Conservation (phyloP, 1,284 basidiomycete genomes). For the Takashimella koratensis region DNA sequence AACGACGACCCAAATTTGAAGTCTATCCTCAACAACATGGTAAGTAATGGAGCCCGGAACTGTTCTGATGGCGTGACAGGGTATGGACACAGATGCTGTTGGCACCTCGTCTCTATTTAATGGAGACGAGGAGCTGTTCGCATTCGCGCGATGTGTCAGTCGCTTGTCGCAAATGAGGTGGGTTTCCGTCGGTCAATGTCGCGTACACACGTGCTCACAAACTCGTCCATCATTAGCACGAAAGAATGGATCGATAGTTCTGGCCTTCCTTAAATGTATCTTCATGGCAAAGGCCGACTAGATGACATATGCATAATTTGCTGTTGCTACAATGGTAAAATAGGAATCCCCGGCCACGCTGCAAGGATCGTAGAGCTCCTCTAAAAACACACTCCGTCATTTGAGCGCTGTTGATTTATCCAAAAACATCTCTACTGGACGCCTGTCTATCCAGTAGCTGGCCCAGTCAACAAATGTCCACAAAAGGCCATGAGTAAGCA, state of each 20-base stretch:
- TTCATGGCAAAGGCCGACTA: neutral
- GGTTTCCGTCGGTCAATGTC: slow-evolving; percentile 1
- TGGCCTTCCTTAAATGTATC: neutral
- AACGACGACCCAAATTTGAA: slow-evolving; percentile 18
- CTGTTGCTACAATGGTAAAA: neutral
- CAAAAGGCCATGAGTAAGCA: slow-evolving; percentile 48
- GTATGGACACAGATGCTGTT: slow-evolving; percentile 68
- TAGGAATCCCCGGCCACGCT: neutral
- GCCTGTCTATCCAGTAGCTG: slow-evolving; percentile 41
- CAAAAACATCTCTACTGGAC: slow-evolving; percentile 26
- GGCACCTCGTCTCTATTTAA: slow-evolving; percentile 82
- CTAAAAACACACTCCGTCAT: neutral
- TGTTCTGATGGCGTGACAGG: slow-evolving; percentile 57
- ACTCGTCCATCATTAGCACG: neutral
- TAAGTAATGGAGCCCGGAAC: neutral
- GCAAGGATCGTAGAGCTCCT: neutral
- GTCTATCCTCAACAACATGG: neutral
- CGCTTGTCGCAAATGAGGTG: slow-evolving; percentile 83
- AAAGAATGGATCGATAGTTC: slow-evolving; percentile 19
- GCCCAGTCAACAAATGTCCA: slow-evolving; percentile 49
- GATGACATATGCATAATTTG: neutral
- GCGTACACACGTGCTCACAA: neutral
- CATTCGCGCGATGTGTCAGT: slow-evolving; percentile 88
- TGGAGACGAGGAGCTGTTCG: slow-evolving; percentile 91
- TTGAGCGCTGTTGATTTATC: neutral